Conservation (phyloP, 345 rosid species). For the Melaleuca quinquenervia region DNA sequence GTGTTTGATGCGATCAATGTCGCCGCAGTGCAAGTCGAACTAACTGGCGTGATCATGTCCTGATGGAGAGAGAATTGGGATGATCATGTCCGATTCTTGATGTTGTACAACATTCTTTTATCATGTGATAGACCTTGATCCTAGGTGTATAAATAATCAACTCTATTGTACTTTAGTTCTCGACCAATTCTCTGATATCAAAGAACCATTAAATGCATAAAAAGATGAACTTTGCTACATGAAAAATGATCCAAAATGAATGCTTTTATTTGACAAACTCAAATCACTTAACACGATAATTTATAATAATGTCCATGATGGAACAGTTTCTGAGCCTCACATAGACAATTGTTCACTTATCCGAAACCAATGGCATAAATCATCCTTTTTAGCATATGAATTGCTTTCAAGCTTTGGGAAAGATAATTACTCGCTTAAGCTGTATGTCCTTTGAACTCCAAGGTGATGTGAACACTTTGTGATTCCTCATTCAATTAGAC, state of each 20-base stretch:
- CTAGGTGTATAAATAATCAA: too few species aligned
- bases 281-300: neutral
- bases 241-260: neutral
- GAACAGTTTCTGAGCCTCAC: neutral
- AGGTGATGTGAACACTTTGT: neutral
- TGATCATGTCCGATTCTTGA: too few species aligned
- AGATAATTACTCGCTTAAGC: neutral
- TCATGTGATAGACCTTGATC: too few species aligned
- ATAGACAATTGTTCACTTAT: neutral
- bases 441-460: neutral
- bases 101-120: too few species aligned
- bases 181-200: too few species aligned
- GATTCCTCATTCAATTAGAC: neutral
- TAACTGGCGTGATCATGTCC: constrained; percentile 29
- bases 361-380: neutral
- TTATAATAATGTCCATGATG: neutral
- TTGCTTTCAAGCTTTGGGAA: neutral
- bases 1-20: constrained; percentile 48
- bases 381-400: neutral
- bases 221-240: neutral
- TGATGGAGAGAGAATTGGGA: neutral
- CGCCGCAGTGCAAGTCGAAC: constrained; percentile 55
- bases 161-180: too few species aligned
- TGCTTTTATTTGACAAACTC: neutral
- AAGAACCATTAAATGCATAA: too few species aligned